A percentile compares a stretch with the other conserved stretches of the same genome.
Evolutionary conservation across 768 basidiomycete species (phyloP).

Genomic region (Kwoniella sp.): DNA sequence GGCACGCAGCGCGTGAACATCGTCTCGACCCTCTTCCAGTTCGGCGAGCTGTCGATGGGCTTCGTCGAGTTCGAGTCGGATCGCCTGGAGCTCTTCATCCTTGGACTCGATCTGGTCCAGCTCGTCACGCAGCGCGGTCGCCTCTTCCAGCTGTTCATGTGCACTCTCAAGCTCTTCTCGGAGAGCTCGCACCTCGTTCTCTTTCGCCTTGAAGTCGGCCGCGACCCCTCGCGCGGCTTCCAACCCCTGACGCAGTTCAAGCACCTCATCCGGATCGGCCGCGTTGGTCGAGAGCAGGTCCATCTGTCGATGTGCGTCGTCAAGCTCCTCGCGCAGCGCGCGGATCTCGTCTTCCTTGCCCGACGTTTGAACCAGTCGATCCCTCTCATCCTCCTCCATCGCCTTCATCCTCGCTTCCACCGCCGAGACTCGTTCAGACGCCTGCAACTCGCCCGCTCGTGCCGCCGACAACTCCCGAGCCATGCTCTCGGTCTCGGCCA

Average conservation of each 20-base stretch:
- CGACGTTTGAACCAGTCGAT: conserved; percentile 11
- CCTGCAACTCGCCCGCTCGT: not conserved
- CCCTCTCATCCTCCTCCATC: conserved; percentile 19
- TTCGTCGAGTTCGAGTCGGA: conserved; percentile 4
- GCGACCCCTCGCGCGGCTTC: conserved; percentile 1
- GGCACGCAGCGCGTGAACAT: not conserved
- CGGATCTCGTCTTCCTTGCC: not conserved
- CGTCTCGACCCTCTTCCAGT: not conserved
- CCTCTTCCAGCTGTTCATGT: not conserved
- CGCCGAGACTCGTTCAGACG: not conserved
- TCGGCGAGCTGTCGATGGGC: conserved; percentile 1
- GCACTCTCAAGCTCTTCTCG: conserved; percentile 15
- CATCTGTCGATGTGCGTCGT: conserved; percentile 10
- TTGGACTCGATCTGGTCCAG: not conserved
- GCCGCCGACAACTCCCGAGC: not conserved
- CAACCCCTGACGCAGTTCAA: not conserved
- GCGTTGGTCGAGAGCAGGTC: not conserved
- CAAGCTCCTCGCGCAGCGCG: not conserved
- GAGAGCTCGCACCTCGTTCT: conserved; percentile 7
- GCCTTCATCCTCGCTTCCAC: not conserved
- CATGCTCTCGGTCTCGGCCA: conserved; percentile 18
- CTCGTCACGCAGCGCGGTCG: no score
- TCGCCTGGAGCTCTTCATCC: not conserved
- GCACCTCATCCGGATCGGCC: not conserved
- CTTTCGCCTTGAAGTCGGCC: not conserved